Percentiles rank a stretch among this genome's conserved stretches.
These are phyloP conservation scores for Mycena sanguinolenta DNA, from an alignment of 768 basidiomycete species.

Conservation along the genomic window DNA sequence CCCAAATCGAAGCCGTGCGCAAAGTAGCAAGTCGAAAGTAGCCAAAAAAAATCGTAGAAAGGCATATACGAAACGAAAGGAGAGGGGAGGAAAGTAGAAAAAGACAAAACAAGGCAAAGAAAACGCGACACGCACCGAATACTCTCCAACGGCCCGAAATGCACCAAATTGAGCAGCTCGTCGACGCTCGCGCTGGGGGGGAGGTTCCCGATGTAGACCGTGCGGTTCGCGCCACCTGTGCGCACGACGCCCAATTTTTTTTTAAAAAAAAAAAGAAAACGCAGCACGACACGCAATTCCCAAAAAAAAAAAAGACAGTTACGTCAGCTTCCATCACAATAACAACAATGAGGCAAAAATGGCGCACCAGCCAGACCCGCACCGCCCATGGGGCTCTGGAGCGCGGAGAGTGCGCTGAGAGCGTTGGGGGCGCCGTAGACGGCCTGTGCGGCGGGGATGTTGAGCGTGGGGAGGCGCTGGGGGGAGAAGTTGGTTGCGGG, in stretches of 20 bases:
- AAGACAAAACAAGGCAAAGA: neutral
- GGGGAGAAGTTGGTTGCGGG: neutral
- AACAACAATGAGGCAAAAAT: neutral
- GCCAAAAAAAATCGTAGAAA: no score
- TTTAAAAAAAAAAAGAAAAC: no score
- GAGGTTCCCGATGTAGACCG: conserved; percentile 97
- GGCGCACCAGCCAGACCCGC: neutral
- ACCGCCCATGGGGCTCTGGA: neutral
- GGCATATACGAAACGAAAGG: no score
- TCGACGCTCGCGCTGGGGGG: conserved; percentile 97
- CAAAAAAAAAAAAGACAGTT: no score
- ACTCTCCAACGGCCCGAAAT: conserved; percentile 96
- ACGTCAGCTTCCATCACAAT: no score
- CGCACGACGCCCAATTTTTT: no score
- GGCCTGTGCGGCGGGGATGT: conserved; percentile 79
- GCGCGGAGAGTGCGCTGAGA: neutral
- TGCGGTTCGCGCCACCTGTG: conserved; percentile 69
- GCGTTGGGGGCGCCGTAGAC: conserved; percentile 51
- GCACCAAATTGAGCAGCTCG: conserved; percentile 96
- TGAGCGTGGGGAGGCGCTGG: conserved; percentile 75
- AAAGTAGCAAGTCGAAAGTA: no score
- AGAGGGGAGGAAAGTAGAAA: no score
- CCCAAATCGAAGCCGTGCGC: no score
- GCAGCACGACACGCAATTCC: no score
- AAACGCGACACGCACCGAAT: conserved; percentile 62